Conservation (phyloP, 306 rosid species). For the Cicer judaicum region DNA sequence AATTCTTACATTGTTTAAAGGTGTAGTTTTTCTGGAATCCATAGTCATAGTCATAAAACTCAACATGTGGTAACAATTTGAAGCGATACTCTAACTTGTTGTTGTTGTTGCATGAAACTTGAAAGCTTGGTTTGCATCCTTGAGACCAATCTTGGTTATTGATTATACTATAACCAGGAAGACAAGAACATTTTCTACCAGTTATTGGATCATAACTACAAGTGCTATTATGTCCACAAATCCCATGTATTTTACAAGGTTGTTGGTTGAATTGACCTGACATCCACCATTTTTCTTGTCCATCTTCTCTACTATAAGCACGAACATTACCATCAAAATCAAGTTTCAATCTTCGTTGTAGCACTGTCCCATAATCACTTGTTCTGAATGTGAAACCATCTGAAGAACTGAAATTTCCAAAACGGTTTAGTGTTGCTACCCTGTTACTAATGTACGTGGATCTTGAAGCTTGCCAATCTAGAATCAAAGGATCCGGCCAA, state of each 20-base stretch:
- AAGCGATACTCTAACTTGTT: slow-evolving; percentile 9
- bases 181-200: slow-evolving; percentile 37
- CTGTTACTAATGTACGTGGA: slow-evolving; percentile 23
- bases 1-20: slow-evolving; percentile 7
- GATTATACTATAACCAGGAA: slow-evolving; percentile 4
- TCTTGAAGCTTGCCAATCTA: background rate
- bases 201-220: background rate
- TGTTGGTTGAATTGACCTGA: background rate
- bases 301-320: background rate
- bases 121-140: slow-evolving; percentile 38
- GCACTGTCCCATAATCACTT: background rate
- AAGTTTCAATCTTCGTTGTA: slow-evolving; percentile 20
- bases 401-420: background rate
- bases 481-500: background rate
- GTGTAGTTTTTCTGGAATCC: background rate
- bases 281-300: background rate
- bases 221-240: slow-evolving; percentile 42
- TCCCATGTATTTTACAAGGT: slow-evolving; percentile 26
- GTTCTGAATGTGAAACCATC: background rate
- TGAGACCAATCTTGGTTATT: slow-evolving; percentile 32
- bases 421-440: background rate
- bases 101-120: slow-evolving; percentile 25
- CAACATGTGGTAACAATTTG: background rate
- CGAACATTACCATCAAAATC: slow-evolving; percentile 36
- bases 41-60: slow-evolving; percentile 31